These are phyloP conservation scores for Calonectria hongkongensis DNA, from an alignment of 2,329 filamentous ascomycete genomes.

Conservation along the genomic window DNA sequence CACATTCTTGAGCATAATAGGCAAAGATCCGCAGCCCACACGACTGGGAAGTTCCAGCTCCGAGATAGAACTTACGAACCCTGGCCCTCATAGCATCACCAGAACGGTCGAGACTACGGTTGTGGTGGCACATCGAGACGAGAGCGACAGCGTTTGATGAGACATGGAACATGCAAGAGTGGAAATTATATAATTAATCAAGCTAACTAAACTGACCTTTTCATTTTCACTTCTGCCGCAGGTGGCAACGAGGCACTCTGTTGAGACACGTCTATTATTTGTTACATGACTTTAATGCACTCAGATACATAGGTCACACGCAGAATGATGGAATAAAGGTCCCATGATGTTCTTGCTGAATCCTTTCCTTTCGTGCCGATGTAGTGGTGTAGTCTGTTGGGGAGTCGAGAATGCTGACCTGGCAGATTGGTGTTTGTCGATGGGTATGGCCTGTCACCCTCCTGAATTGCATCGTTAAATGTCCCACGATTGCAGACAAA, in stretches of 20 bases:
- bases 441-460: no score
- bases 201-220: background rate
- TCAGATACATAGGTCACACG: background rate
- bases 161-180: background rate
- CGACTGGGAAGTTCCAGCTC: constrained; percentile 30
- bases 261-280: background rate
- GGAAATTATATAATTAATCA: background rate
- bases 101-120: constrained; percentile 46
- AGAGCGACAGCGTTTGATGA: constrained; percentile 8
- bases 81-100: constrained; percentile 41
- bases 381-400: no score
- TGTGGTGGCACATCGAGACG: constrained; percentile 30
- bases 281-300: background rate
- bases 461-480: no score
- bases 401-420: no score
- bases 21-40: constrained; percentile 25
- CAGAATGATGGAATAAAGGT: background rate
- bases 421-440: no score
- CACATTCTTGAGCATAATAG: constrained; percentile 15
- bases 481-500: no score
- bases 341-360: no score
- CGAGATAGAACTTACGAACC: constrained; percentile 39
- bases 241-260: no score
- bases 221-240: background rate
- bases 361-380: no score